These are phyloP conservation scores for Xylariales sp. DNA, from an alignment of 2,329 filamentous ascomycete genomes.

Conservation along the genomic window DNA sequence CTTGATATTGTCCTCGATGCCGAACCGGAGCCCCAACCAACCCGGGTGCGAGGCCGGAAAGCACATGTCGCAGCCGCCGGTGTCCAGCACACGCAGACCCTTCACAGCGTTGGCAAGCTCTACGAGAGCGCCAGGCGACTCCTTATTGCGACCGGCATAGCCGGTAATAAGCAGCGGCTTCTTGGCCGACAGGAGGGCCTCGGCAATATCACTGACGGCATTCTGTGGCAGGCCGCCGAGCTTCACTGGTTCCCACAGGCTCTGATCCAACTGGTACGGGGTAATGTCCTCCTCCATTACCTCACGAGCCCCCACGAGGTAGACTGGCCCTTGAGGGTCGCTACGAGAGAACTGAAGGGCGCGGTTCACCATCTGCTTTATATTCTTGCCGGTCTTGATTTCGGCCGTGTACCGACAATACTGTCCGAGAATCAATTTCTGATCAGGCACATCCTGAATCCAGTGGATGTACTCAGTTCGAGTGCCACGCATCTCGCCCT, in stretches of 20 bases:
- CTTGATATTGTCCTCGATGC: conserved; percentile 67
- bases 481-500: conserved; percentile 73
- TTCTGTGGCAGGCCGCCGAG: conserved; percentile 53
- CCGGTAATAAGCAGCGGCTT: conserved; percentile 68
- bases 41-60: conserved; percentile 68
- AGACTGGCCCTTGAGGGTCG: conserved; percentile 75
- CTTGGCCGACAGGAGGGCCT: conserved; percentile 58
- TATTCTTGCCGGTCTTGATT: conserved; percentile 77
- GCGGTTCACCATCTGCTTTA: conserved; percentile 86
- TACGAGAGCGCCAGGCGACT: conserved; percentile 56
- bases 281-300: conserved; percentile 82
- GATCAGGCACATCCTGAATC: conserved; percentile 80
- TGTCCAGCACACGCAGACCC: conserved; percentile 68
- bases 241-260: conserved; percentile 66
- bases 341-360: conserved; percentile 77
- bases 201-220: conserved; percentile 56
- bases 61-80: conserved; percentile 76
- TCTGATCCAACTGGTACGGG: conserved; percentile 65
- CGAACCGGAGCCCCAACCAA: conserved; percentile 69
- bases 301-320: conserved; percentile 73
- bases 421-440: conserved; percentile 74
- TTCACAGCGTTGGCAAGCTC: conserved; percentile 63
- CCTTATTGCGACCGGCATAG: conserved; percentile 66
- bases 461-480: conserved; percentile 83
- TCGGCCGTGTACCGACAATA: conserved; percentile 83